A percentile compares a stretch with the other conserved stretches of the same genome.
These are phyloP conservation scores for Hordeum marinum DNA, from an alignment of 176 grass and related monocot species.

Conservation along the genomic window DNA sequence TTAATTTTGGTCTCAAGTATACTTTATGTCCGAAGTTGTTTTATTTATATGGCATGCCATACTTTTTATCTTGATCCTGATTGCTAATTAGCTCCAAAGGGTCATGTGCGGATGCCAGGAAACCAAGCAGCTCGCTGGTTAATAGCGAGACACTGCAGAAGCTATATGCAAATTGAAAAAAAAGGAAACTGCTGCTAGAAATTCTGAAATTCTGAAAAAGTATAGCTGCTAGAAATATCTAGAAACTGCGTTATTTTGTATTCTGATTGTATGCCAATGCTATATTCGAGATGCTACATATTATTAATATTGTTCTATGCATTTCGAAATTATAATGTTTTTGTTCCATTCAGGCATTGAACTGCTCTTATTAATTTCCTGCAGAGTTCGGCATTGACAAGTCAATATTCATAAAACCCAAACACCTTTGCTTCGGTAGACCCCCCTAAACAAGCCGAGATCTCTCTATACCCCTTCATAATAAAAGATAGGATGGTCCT, in stretches of 20 bases:
- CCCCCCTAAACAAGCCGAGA: too few relatives aligned
- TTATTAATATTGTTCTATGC: neutral
- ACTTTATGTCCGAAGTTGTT: neutral
- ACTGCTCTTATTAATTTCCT: conserved; percentile 14
- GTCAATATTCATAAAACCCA: conserved; percentile 95
- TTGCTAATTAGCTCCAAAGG: neutral
- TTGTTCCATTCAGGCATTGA: neutral
- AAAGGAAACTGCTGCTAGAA: neutral
- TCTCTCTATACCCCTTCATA: too few relatives aligned
- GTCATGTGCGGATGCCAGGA: neutral
- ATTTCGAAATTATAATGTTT: conserved; percentile 21
- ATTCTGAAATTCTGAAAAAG: neutral
- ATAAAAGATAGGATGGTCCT: too few relatives aligned
- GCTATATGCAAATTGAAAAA: neutral
- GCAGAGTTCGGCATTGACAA: conserved; percentile 76
- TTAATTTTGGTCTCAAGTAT: neutral
- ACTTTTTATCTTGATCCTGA: neutral
- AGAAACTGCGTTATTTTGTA: neutral
- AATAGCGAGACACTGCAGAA: neutral
- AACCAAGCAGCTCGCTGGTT: neutral
- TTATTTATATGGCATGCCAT: neutral
- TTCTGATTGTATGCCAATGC: neutral
- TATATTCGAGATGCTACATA: neutral
- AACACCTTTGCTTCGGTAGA: conserved; percentile 88
- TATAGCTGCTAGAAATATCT: neutral